These are phyloP conservation scores for Lodderomyces theae DNA, from an alignment of 1,139 yeast genomes.

Conservation along the genomic window DNA sequence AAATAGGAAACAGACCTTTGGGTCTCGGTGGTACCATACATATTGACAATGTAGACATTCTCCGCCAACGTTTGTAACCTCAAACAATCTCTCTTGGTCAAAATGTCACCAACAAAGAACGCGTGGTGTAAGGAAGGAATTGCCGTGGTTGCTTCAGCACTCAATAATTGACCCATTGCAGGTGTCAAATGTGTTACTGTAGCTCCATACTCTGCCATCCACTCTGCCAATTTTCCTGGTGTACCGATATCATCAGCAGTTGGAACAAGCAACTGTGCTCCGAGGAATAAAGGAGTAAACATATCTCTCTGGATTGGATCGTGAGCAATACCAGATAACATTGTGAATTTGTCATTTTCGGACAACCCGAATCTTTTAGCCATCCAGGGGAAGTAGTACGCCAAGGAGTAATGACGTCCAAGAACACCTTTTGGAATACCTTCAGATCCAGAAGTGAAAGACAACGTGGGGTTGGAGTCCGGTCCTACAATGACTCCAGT, in stretches of 20 bases:
- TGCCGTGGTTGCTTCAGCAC: constrained; percentile 93
- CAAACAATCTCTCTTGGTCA: constrained; percentile 94
- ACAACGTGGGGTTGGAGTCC: constrained; percentile 92
- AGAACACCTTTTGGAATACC: constrained; percentile 98
- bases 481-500: constrained; percentile 97
- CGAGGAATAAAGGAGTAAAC: constrained; percentile 95
- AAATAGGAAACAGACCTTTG: constrained; percentile 96
- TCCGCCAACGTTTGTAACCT: constrained; percentile 89
- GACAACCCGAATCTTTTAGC: constrained; percentile 74
- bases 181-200: constrained; percentile 98
- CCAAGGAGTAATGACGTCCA: constrained; percentile 94
- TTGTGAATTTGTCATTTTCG: constrained; percentile 84
- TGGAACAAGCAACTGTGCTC: constrained; percentile 90
- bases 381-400: constrained; percentile 99
- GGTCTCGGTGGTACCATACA: constrained; percentile 99
- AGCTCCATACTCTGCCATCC: constrained; percentile 93
- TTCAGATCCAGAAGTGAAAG: constrained; percentile 98
- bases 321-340: constrained; percentile 98
- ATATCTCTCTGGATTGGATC: constrained; percentile 99
- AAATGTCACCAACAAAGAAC: constrained; percentile 95
- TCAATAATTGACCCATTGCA: constrained; percentile 96
- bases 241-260: constrained; percentile 98
- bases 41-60: constrained; percentile 87
- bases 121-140: constrained; percentile 91
- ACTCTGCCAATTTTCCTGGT: constrained; percentile 93